Conservation (phyloP, 75 land plant genomes). For the Pseudotsuga menziesii region DNA sequence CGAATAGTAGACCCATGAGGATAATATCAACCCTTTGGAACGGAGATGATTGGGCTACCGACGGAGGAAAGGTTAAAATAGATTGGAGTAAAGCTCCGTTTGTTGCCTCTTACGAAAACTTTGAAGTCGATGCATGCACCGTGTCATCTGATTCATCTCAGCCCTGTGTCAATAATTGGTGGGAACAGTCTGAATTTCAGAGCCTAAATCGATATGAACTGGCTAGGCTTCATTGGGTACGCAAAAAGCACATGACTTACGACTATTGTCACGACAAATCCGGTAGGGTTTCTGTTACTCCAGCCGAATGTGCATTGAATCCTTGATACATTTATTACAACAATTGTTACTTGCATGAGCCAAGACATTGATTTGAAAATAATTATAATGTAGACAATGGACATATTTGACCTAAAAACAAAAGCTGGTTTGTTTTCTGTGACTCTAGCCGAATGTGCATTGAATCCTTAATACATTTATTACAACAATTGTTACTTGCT, state of each 20-base stretch:
- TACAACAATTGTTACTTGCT: too few relatives aligned
- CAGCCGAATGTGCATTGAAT: constrained; percentile 6
- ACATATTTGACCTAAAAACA: too few relatives aligned
- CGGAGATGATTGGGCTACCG: constrained; percentile 35
- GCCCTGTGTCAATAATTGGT: neutral
- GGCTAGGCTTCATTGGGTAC: constrained; percentile 13
- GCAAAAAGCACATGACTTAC: constrained; percentile 17
- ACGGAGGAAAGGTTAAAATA: constrained; percentile 28
- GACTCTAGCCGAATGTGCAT: too few relatives aligned
- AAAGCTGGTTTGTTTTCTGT: too few relatives aligned
- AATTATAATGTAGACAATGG: too few relatives aligned
- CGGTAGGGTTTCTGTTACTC: constrained; percentile 5
- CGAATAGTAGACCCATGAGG: constrained; percentile 20
- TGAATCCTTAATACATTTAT: too few relatives aligned
- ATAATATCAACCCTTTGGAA: constrained; percentile 32
- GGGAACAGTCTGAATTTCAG: neutral
- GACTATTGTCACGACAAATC: constrained; percentile 23
- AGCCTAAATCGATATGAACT: constrained; percentile 5
- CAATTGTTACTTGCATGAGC: too few relatives aligned
- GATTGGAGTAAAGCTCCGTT: constrained; percentile 36
- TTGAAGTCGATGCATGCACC: constrained; percentile 16
- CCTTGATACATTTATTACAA: too few relatives aligned
- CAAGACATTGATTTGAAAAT: too few relatives aligned
- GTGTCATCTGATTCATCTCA: neutral
- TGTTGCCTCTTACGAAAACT: constrained; percentile 24